Base-by-base conservation (phyloP, 1,284 basidiomycete species). In the Ganoderma sp. region DNA sequence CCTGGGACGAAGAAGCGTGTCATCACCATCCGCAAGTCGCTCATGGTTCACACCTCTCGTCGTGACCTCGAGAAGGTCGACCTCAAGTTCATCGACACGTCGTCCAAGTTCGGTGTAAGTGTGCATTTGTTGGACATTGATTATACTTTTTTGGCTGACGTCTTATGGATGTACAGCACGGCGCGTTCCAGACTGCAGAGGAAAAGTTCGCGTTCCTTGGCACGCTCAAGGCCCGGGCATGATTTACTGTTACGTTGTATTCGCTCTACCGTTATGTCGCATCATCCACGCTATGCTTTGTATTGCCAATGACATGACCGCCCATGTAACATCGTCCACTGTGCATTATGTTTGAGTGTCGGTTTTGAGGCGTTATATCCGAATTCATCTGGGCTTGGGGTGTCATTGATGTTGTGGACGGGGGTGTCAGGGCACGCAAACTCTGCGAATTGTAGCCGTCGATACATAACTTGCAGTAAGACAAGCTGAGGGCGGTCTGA, bases 1-100 rank as follows among this genome's bases (percentile, higher is more conserved):
- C 94, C 95, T 72, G 97, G 97, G 79, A 95, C 95, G 80, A 96
- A 96, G 89, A 99, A 99, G 89, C 95, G 98, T 87, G 93, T 99
- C 71, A 88, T 98, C 78, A 98, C 96, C 68, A 87, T 97, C 79
- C 91, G 94, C 78, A 96, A 94, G 80, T 94, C 92, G 34, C 86
- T 95, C 75, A 93, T 94, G 91, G 90, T 92, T 73, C 93, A 94
- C 84, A 94, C 93, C 41, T 92, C 91, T 71, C 91, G 94, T 79
- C 88, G 90, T 81, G 93, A 96, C 80, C 88, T 98, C 78, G 96
- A 99, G 90, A 96, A 99, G 86, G 94, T 98, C 75, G 88, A 93
- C 74, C 94, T 99, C 89, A 99, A 99, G 85, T 97, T 97, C 87
- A 98, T 99, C 89, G 95, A 97, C 81, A 98, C 97, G 62, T 94